Evolutionary conservation across 2,329 filamentous ascomycete species (phyloP).

Genomic region (Aspergillus fischeri): DNA sequence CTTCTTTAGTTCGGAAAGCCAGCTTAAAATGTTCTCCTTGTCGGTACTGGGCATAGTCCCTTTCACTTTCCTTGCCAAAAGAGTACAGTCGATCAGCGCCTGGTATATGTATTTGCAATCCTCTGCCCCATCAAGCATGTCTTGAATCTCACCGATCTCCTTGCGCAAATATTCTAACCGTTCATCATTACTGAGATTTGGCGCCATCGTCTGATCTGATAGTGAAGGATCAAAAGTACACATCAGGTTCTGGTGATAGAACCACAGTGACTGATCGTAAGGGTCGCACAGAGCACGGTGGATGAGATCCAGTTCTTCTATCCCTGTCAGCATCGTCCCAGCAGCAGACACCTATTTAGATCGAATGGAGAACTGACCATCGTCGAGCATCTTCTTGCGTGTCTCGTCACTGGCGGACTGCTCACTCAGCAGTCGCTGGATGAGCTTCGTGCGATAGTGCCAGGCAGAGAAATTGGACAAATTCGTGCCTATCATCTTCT

Average conservation of each 20-base stretch:
- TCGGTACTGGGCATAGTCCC: conserved; percentile 45
- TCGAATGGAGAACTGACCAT: conserved; percentile 47
- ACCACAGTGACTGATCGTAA: conserved; percentile 94
- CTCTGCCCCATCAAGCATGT: conserved; percentile 61
- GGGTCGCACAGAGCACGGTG: conserved; percentile 80
- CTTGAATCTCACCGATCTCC: conserved; percentile 71
- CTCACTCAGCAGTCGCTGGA: conserved; percentile 70
- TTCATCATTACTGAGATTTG: conserved; percentile 58
- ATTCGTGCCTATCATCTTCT: conserved; percentile 77
- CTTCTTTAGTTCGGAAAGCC: conserved; percentile 62
- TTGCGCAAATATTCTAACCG: conserved; percentile 61
- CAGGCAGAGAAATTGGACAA: conserved; percentile 96
- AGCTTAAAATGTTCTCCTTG: conserved; percentile 47
- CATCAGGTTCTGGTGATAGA: conserved; percentile 88
- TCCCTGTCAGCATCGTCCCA: conserved; percentile 2
- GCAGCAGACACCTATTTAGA: background rate
- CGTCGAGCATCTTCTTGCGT: conserved; percentile 66
- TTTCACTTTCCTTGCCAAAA: conserved; percentile 51
- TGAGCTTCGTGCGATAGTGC: conserved; percentile 85
- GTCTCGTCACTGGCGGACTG: conserved; percentile 59
- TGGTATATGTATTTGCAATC: conserved; percentile 89
- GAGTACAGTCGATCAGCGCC: conserved; percentile 70
- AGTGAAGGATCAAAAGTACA: conserved; percentile 57
- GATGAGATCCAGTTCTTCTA: conserved; percentile 67
- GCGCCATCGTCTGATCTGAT: conserved; percentile 57